Conservation (phyloP, 352 stramenopile genomes). For the Phytophthora hybrid region DNA sequence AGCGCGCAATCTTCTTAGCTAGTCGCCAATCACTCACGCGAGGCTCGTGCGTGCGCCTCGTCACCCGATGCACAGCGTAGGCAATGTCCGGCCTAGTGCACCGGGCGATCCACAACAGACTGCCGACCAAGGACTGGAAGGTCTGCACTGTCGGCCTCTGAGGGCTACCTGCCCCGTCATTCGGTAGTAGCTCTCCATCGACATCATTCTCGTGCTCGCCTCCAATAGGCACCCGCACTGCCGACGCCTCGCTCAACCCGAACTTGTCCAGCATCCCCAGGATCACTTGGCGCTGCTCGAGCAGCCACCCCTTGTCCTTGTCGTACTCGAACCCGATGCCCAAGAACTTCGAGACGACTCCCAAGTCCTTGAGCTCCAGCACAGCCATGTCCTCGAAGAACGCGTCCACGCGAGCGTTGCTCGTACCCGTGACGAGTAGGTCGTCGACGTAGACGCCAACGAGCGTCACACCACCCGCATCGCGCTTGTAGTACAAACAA, state of each 20-base stretch:
- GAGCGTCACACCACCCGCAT: background rate
- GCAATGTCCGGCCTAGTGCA: constrained; percentile 44
- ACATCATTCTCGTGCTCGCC: background rate
- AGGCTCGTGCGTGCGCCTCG: constrained; percentile 21
- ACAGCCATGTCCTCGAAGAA: background rate
- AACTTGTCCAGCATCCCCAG: background rate
- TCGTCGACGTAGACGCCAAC: background rate
- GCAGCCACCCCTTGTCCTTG: background rate
- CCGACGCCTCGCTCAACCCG: background rate
- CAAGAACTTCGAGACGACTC: background rate
- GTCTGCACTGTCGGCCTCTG: constrained; percentile 2
- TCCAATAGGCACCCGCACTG: background rate
- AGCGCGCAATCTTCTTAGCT: constrained; percentile 30
- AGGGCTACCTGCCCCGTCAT: background rate
- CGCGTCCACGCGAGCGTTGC: background rate
- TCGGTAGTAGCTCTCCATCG: background rate
- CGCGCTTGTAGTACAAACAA: background rate
- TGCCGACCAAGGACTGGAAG: constrained; percentile 50
- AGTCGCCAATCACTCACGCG: constrained; percentile 18
- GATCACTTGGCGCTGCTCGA: background rate
- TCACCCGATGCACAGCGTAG: constrained; percentile 34
- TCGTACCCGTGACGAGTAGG: background rate
- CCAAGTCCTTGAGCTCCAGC: background rate
- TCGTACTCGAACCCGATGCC: background rate
- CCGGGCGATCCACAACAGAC: constrained; percentile 43